These are phyloP conservation scores for Cercophora scortea DNA, from an alignment of 495 filamentous ascomycete species.

Conservation along the genomic window DNA sequence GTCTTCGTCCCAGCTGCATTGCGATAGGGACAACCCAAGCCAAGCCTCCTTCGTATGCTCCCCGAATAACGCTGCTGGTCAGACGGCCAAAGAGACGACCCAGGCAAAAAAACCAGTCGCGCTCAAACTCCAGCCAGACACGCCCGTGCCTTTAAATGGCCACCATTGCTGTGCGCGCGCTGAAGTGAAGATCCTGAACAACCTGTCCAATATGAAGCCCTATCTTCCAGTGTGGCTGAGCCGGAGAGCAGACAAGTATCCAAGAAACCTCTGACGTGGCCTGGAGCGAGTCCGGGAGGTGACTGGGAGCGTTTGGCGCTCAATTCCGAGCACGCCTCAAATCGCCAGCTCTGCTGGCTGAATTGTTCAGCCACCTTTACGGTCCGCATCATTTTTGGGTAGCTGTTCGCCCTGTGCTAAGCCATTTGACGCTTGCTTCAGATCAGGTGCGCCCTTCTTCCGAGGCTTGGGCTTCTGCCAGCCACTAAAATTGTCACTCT, in stretches of 20 bases:
- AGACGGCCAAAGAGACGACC: too few relatives aligned
- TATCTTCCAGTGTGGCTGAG: slow-evolving; percentile 6
- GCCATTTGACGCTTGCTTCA: slow-evolving; percentile 26
- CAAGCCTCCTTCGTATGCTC: too few relatives aligned
- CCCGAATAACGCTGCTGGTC: too few relatives aligned
- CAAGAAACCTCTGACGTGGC: slow-evolving; percentile 15
- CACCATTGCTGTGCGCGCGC: slow-evolving; percentile 2
- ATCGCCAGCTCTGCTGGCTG: background rate
- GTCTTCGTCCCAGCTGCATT: too few relatives aligned
- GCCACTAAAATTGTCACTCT: slow-evolving; percentile 30
- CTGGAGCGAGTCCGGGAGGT: background rate
- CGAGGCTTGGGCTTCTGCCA: slow-evolving; percentile 44
- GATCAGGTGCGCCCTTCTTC: slow-evolving; percentile 35
- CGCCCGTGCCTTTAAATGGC: background rate
- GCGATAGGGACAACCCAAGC: too few relatives aligned
- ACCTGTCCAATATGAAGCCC: slow-evolving; percentile 18
- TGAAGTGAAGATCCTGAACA: slow-evolving; percentile 16
- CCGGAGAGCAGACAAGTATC: slow-evolving; percentile 13
- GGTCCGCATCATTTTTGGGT: slow-evolving; percentile 43
- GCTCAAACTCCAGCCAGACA: too few relatives aligned
- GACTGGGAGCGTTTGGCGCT: background rate
- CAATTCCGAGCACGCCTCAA: background rate
- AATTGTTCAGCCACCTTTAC: slow-evolving; percentile 41
- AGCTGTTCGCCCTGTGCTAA: slow-evolving; percentile 36
- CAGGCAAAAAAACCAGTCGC: too few relatives aligned